A percentile compares a stretch with the other conserved stretches of the same genome.
These are phyloP conservation scores for Pseudonectria foliicola DNA, from an alignment of 2,329 filamentous ascomycete species.

Conservation along the genomic window DNA sequence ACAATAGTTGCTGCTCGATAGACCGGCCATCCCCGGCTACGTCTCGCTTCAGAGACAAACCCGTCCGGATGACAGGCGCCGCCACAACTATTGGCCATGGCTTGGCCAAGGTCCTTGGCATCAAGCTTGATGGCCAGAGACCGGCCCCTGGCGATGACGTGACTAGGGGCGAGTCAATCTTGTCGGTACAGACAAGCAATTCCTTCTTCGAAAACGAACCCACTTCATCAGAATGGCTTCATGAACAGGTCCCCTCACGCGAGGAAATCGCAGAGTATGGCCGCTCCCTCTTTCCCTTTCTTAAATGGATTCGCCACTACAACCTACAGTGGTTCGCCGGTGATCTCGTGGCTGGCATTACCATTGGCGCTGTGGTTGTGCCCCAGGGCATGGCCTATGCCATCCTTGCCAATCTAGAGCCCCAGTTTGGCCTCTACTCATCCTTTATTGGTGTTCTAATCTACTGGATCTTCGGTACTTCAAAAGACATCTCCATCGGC, in stretches of 20 bases:
- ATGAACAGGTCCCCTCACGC: constrained; percentile 52
- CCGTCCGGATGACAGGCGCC: constrained; percentile 10
- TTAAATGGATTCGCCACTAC: constrained; percentile 82
- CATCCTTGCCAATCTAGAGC: constrained; percentile 67
- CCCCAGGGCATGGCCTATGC: constrained; percentile 97
- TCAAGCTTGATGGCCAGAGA: constrained; percentile 61
- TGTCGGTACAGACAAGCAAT: constrained; percentile 65
- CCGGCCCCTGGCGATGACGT: constrained; percentile 49
- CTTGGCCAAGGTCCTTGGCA: constrained; percentile 73
- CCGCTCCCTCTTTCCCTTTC: constrained; percentile 74
- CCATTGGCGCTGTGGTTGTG: constrained; percentile 66
- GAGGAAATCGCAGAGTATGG: constrained; percentile 53
- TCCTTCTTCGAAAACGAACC: constrained; percentile 81
- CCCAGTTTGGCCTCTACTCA: constrained; percentile 74
- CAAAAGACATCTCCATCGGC: constrained; percentile 96
- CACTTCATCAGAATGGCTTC: constrained; percentile 64
- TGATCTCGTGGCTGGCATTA: constrained; percentile 72
- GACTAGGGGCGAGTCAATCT: constrained; percentile 70
- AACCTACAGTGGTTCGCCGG: constrained; percentile 84
- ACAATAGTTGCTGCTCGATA: constrained; percentile 1
- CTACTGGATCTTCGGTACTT: constrained; percentile 98
- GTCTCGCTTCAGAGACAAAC: background rate
- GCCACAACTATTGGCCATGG: constrained; percentile 58
- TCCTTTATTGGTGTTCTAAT: constrained; percentile 93
- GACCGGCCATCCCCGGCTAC: background rate